Base-by-base conservation (phyloP, 805 yeast genomes). In the Saccharomycopsis sp. region DNA sequence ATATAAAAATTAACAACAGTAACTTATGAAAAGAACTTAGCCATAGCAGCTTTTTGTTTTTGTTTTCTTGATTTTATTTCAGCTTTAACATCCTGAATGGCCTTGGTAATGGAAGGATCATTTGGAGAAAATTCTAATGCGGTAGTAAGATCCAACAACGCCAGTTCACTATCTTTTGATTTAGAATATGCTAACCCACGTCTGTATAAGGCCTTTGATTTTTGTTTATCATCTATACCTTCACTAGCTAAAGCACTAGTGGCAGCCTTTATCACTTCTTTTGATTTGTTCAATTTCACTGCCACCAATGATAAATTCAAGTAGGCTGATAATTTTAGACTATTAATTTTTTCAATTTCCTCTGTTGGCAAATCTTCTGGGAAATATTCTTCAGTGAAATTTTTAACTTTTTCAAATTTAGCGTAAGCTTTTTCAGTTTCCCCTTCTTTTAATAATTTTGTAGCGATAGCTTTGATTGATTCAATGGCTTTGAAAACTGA, bases 191-290 rank as follows among this genome's bases (percentile, higher is more conserved):
- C 96, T 57, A 74, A 66, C 29, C 94, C 96, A 61, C 90, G 79
- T 61, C 97, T 80, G 68, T 80, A 89, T 36, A 76, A 66, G 0
- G 96, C 97, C 67, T 89, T 89, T 14, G 95, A 86, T 59, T 74
- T 75, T 19, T 87, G 78, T 51, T 79, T 74, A 33, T 75, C 82
- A 44, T 76, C 85, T 4, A 79, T 65, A 2, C 53, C 61, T 29
- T 75, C 81, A 21, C 71, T 73, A 42, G 75, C 82, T 31, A 85
- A 65, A 1, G 85, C 96, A 23, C 75, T 76, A 1, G 78, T 67
- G 2, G 95, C 72, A 4, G 83, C 77, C 21, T 66, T 63, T 39
- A 85, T 61, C 0, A 79, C 77, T 27, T 70, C 75, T 47, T 66
- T 67, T 44, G 74, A 74, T 39, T 77, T 67, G 38, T 72, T 71